These are phyloP conservation scores for Periconia sp. DNA, from an alignment of 2,329 filamentous ascomycete genomes.

Conservation along the genomic window DNA sequence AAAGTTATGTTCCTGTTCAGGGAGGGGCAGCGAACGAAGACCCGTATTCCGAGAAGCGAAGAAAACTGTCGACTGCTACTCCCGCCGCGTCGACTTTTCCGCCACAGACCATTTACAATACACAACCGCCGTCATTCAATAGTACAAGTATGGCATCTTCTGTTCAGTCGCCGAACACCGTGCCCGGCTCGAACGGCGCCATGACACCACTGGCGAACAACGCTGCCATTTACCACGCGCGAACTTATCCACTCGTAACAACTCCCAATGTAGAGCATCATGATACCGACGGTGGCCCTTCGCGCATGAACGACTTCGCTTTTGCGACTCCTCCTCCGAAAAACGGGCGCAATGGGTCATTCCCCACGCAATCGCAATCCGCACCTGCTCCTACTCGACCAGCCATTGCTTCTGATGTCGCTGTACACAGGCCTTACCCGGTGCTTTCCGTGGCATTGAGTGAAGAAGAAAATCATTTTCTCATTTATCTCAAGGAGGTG, in stretches of 20 bases:
- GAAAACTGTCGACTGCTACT: conserved; percentile 16
- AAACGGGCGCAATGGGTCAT: too few relatives aligned
- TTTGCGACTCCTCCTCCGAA: too few relatives aligned
- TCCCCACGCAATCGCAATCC: neutral
- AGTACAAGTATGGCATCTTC: conserved; percentile 13
- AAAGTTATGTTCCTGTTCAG: neutral
- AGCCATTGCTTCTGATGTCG: neutral
- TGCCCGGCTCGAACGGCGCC: conserved; percentile 14
- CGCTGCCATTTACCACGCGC: conserved; percentile 1
- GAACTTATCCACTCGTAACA: conserved; percentile 11
- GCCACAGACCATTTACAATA: neutral
- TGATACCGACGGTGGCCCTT: too few relatives aligned
- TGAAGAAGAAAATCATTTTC: conserved; percentile 28
- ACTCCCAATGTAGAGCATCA: too few relatives aligned
- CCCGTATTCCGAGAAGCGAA: conserved; percentile 22
- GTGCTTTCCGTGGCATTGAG: neutral
- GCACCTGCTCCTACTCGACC: neutral
- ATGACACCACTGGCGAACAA: neutral
- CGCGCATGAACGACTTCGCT: too few relatives aligned
- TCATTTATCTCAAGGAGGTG: conserved; percentile 47
- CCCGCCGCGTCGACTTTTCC: neutral
- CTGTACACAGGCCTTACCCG: neutral
- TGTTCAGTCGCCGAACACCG: conserved; percentile 21
- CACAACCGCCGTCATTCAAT: neutral
- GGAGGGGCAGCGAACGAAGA: neutral